These are phyloP conservation scores for Fagus crenata DNA, from an alignment of 306 rosid species.

Conservation along the genomic window DNA sequence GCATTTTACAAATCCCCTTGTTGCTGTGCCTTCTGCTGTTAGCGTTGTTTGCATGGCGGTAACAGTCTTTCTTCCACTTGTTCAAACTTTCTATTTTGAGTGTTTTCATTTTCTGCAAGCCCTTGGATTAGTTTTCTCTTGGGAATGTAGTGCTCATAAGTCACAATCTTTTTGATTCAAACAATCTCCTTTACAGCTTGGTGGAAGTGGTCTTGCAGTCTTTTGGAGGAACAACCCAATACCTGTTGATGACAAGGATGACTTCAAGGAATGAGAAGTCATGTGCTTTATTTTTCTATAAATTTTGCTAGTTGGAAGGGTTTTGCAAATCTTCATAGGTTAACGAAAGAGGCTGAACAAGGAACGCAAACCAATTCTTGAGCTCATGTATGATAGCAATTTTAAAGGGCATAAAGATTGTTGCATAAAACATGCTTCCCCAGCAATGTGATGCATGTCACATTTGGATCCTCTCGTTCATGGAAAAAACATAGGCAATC, in stretches of 20 bases:
- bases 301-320: background rate
- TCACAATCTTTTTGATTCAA: slow-evolving; percentile 6
- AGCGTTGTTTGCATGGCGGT: slow-evolving; percentile 98
- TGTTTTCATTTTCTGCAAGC: slow-evolving; percentile 6
- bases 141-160: slow-evolving; percentile 6
- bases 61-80: slow-evolving; percentile 20
- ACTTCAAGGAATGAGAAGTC: slow-evolving; percentile 70
- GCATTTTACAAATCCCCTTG: slow-evolving; percentile 86
- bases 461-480: background rate
- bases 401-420: background rate
- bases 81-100: slow-evolving; percentile 8
- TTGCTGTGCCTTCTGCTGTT: slow-evolving; percentile 93
- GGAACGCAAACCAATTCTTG: background rate
- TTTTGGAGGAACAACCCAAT: slow-evolving; percentile 81
- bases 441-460: background rate
- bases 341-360: background rate
- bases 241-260: slow-evolving; percentile 85
- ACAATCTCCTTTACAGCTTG: slow-evolving; percentile 54
- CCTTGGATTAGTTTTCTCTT: slow-evolving; percentile 3
- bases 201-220: slow-evolving; percentile 93
- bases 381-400: background rate
- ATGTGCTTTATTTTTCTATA: slow-evolving; percentile 1
- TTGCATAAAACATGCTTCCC: background rate
- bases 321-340: background rate
- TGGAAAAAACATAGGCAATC: background rate